Conservation (phyloP, 2,329 filamentous ascomycete species). For the Alternaria gansuensis region DNA sequence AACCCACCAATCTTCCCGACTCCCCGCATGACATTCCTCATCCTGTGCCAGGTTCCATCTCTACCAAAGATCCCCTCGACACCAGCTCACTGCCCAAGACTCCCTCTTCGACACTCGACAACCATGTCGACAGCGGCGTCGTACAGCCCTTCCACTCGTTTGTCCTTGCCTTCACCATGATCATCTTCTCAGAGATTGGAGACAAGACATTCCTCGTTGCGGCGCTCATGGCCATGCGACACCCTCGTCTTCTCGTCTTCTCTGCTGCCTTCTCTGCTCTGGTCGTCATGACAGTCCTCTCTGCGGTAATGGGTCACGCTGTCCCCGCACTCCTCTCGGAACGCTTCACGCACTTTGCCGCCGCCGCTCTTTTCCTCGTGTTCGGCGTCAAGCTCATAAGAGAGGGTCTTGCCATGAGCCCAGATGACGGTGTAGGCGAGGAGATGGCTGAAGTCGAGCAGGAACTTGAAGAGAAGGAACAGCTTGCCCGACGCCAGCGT, state of each 20-base stretch:
- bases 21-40: conserved; percentile 78
- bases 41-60: conserved; percentile 70
- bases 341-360: conserved; percentile 86
- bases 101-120: conserved; percentile 40
- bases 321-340: conserved; percentile 91
- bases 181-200: conserved; percentile 93
- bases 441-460: conserved; percentile 98
- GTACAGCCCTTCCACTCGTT: conserved; percentile 89
- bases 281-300: conserved; percentile 93
- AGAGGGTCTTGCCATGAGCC: conserved; percentile 88
- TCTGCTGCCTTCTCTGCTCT: conserved; percentile 92
- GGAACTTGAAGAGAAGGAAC: conserved; percentile 93
- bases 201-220: conserved; percentile 99
- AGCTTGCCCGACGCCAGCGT: conserved; percentile 70
- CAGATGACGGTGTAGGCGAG: conserved; percentile 89
- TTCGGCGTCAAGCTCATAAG: conserved; percentile 86
- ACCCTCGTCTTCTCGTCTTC: conserved; percentile 91
- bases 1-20: conserved; percentile 81
- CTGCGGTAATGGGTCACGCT: conserved; percentile 89
- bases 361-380: conserved; percentile 83
- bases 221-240: conserved; percentile 98
- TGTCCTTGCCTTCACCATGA: conserved; percentile 93
- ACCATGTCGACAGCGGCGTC: conserved; percentile 65
- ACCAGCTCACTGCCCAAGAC: conserved; percentile 39
- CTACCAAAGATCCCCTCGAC: conserved; percentile 67